A percentile compares a stretch with the other conserved stretches of the same genome.
Conservation (phyloP, 2,329 filamentous ascomycete species). For the Nigrospora sphaerica region DNA sequence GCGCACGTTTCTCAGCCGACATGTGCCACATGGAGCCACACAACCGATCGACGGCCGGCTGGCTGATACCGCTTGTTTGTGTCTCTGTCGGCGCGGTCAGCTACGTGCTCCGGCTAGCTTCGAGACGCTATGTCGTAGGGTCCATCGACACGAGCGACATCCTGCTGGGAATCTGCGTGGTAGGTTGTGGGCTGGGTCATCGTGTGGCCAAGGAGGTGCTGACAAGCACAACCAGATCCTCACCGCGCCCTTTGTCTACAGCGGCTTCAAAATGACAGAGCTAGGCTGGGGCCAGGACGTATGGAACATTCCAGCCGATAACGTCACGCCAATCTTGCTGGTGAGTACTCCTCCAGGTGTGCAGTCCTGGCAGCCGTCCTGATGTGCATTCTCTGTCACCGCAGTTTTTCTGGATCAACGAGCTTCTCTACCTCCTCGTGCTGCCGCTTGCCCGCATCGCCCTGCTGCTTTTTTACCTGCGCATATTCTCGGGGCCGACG, state of each 20-base stretch:
- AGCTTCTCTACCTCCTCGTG: conserved; percentile 23
- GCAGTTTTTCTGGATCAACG: conserved; percentile 4
- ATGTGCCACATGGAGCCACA: too few species aligned
- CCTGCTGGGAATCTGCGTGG: neutral
- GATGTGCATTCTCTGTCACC: neutral
- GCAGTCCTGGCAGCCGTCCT: neutral
- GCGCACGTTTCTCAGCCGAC: too few species aligned
- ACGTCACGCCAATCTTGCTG: neutral
- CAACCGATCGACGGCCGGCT: too few species aligned
- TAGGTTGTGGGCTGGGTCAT: neutral
- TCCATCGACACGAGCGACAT: neutral
- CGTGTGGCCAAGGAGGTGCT: neutral
- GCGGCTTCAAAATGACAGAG: neutral
- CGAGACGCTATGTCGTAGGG: neutral
- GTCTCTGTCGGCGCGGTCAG: too few species aligned
- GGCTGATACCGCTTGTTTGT: too few species aligned
- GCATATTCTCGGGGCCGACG: conserved; percentile 20
- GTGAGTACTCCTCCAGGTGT: neutral
- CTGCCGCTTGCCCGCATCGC: conserved; percentile 23
- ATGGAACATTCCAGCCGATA: neutral
- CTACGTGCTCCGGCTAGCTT: neutral
- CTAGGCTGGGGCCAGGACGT: neutral
- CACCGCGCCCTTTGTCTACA: neutral
- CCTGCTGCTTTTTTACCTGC: conserved; percentile 28
- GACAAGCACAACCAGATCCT: neutral